These are phyloP conservation scores for Baorangia bicolor DNA, from an alignment of 768 basidiomycete genomes.

Conservation along the genomic window DNA sequence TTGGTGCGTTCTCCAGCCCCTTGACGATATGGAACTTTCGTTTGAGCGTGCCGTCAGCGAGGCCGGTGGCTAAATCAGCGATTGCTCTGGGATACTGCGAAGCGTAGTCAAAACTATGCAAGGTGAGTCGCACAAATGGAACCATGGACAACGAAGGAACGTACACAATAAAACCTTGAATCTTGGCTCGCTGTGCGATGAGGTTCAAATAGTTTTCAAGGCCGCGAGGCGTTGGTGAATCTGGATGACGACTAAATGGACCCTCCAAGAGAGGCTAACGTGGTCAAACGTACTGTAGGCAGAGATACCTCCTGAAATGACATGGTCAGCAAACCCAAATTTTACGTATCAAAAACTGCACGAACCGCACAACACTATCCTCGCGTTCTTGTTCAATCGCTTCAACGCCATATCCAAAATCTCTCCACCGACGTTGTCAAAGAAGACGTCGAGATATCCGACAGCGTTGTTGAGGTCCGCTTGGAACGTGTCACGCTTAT, in stretches of 20 bases:
- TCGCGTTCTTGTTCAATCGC: conserved; percentile 71
- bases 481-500: conserved; percentile 74
- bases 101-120: conserved; percentile 69
- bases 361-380: conserved; percentile 81
- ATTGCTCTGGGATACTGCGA: conserved; percentile 59
- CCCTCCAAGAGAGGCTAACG: neutral
- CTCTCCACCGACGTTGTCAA: conserved; percentile 82
- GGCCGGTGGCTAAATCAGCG: conserved; percentile 52
- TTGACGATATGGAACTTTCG: conserved; percentile 78
- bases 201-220: conserved; percentile 65
- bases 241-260: conserved; percentile 33
- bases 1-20: conserved; percentile 71
- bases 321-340: conserved; percentile 3
- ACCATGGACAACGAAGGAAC: conserved; percentile 16
- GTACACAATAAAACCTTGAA: conserved; percentile 84
- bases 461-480: conserved; percentile 67
- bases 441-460: conserved; percentile 81
- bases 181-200: conserved; percentile 73
- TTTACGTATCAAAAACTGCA: neutral
- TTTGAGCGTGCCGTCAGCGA: conserved; percentile 71
- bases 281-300: conserved; percentile 61
- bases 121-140: neutral
- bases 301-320: conserved; percentile 70
- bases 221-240: conserved; percentile 59
- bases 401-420: conserved; percentile 78